Percentiles rank a stretch among this genome's conserved stretches.
phyloP scores from a whole-genome alignment of 2,329 filamentous ascomycete species.

The Neonectria hederae region DNA sequence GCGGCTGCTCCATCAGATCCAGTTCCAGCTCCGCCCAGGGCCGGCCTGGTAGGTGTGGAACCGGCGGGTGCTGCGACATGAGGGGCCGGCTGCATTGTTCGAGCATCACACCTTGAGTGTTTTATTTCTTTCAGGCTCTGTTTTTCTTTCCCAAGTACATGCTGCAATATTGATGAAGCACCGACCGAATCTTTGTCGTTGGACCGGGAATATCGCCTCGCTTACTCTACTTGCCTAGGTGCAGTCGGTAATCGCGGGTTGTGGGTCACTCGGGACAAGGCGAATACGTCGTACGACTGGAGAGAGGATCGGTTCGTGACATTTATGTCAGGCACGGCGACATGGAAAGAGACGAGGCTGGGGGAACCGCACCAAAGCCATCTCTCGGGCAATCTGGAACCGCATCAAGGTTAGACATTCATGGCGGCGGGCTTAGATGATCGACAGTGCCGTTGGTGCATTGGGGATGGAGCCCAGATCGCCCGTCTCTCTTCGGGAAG shows the following conservation, averaged over 20 bases:
- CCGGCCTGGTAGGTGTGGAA: neutral
- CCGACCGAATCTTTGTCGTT: neutral
- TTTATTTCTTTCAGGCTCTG: neutral
- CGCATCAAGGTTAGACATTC: conserved; percentile 9
- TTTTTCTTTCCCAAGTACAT: neutral
- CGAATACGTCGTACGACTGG: conserved; percentile 21
- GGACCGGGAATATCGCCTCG: neutral
- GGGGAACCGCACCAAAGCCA: neutral
- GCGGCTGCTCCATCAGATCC: neutral
- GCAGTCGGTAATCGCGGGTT: conserved; percentile 3
- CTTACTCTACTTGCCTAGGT: neutral
- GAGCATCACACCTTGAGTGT: neutral
- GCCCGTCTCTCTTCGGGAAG: conserved; percentile 5
- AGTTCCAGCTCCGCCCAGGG: neutral
- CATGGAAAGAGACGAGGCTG: neutral
- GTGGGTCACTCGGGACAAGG: conserved; percentile 12
- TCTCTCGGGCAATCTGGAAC: neutral
- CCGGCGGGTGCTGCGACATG: neutral
- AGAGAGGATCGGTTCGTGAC: conserved; percentile 6
- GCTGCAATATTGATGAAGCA: neutral
- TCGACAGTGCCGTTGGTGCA: conserved; percentile 8
- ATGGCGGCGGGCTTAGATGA: conserved; percentile 7
- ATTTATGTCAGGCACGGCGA: neutral
- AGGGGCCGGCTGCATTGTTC: neutral
- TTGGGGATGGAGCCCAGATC: conserved; percentile 23